Base-by-base conservation (phyloP, 306 rosid species). In the Begonia loranthoides region DNA sequence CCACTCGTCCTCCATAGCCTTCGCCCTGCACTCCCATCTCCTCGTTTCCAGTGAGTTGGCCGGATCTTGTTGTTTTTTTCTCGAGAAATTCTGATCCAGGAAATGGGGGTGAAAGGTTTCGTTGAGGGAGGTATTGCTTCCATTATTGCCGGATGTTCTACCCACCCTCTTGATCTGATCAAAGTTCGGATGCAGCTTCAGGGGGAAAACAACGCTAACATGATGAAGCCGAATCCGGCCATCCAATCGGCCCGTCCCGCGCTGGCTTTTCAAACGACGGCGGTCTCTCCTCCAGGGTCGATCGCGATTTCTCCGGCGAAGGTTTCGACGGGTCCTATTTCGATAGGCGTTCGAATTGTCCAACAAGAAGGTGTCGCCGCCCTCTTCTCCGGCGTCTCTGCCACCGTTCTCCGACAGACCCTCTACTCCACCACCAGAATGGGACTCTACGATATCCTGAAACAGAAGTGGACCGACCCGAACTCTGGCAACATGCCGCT, bases 1-100 rank as follows among this genome's bases (percentile, higher is more conserved):
- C 12, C 79, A 77, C 44, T 77, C 67, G 16, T 76, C 82, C 60
- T 65, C 82, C 67, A 49, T 76, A 9, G 76, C 79, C 50, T 69
- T 76, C 43, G 50, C 43, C 33, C 70, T 59, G 28, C 76, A 66
- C 14, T 70, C 73, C 9, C 73, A 72, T 51, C 55, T 66, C 57
- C 57, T 62, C n/a, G 47, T 43, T n/a, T 43, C 47, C 47, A 12
- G 47, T 12, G 47, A 43, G 47, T 10, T 43, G 47, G 15, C 47
- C 7, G 13, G 47, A 12, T 43, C 15, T 43, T 43, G 9, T 43
- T 43, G 47, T 43, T 12, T 43, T 13, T 43, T 43, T 43, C 47
- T n/a, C 47, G 47, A 43, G 4, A 9, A 43, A 10, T 43, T 43
- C 15, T 43, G 15, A 10, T 43, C 47, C 6, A 13, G 14, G 47